Evolutionary conservation across 2,329 filamentous ascomycete species (phyloP).

Genomic region (Graphilbum fragrans): DNA sequence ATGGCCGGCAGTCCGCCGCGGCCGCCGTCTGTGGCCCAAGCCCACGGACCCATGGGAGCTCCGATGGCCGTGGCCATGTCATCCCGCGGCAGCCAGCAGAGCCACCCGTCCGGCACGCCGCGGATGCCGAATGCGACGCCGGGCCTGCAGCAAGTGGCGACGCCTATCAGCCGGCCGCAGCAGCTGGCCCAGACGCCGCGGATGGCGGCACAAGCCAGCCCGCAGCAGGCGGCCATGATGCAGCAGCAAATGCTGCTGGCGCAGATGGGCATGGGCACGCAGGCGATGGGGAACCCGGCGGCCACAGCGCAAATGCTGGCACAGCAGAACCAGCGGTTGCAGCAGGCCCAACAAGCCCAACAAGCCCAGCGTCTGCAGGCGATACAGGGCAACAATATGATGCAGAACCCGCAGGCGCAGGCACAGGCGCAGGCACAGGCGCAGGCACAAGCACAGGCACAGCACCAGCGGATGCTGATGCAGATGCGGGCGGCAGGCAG

Average conservation of each 20-base stretch:
- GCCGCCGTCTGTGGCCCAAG: conserved; percentile 54
- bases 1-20: conserved; percentile 57
- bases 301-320: conserved; percentile 29
- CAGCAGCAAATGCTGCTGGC: conserved; percentile 27
- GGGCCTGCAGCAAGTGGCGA: conserved; percentile 36
- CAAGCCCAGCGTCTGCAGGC: conserved; percentile 9
- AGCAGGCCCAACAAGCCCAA: conserved; percentile 22
- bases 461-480: conserved; percentile 19
- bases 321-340: conserved; percentile 34
- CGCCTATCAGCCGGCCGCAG: conserved; percentile 39
- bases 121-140: conserved; percentile 50
- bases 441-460: no score
- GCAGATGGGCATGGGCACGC: conserved; percentile 23
- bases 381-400: conserved; percentile 24
- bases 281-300: conserved; percentile 18
- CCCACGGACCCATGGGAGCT: conserved; percentile 41
- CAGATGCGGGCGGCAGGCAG: conserved; percentile 16
- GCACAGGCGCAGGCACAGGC: conserved; percentile 14
- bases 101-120: conserved; percentile 51
- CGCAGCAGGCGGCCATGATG: conserved; percentile 46
- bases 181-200: conserved; percentile 43
- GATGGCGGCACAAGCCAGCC: conserved; percentile 37
- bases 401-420: conserved; percentile 24
- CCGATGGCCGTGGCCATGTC: conserved; percentile 53
- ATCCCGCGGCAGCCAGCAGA: conserved; percentile 53